A percentile compares a stretch with the other conserved stretches of the same genome.
phyloP scores from a whole-genome alignment of 2,329 filamentous ascomycete genomes.

The Fusarium buxicola region DNA sequence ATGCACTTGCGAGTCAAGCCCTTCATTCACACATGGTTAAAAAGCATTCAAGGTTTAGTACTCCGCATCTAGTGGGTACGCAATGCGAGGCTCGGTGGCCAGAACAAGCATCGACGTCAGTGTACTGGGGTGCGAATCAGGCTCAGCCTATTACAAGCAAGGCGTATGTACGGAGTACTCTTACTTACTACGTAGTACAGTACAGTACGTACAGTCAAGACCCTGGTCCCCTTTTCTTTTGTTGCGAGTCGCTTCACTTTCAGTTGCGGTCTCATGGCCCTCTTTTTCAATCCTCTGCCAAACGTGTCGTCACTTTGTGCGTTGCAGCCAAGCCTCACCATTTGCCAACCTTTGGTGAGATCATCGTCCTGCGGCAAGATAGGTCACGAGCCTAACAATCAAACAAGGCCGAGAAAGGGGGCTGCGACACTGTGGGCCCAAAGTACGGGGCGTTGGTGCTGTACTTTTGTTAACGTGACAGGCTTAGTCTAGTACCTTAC shows the following conservation, averaged over 20 bases:
- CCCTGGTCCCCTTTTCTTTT: slow-evolving; percentile 17
- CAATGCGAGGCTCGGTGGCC: slow-evolving; percentile 1
- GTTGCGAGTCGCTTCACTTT: slow-evolving; percentile 15
- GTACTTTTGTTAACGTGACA: slow-evolving; percentile 21
- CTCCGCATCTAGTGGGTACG: slow-evolving; percentile 22
- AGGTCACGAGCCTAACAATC: slow-evolving; percentile 13
- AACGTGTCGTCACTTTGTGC: slow-evolving; percentile 17
- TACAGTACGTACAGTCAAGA: too few species aligned
- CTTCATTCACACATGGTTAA: slow-evolving; percentile 7
- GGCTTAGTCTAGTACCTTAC: too few species aligned
- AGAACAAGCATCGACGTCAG: slow-evolving; percentile 32
- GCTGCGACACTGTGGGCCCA: slow-evolving; percentile 18
- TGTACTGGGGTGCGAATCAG: slow-evolving; percentile 32
- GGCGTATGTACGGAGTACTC: slow-evolving; percentile 13
- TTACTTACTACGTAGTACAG: too few species aligned
- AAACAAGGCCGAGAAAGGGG: slow-evolving; percentile 4
- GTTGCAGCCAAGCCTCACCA: slow-evolving; percentile 30
- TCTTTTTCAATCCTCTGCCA: neutral
- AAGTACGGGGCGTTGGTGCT: slow-evolving; percentile 33
- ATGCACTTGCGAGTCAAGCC: slow-evolving; percentile 24
- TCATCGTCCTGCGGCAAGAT: slow-evolving; percentile 1
- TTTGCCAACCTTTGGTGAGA: neutral
- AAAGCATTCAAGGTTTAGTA: neutral
- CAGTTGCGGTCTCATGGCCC: slow-evolving; percentile 2
- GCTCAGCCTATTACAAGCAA: slow-evolving; percentile 30